Conservation (phyloP, 2,329 filamentous ascomycete genomes). For the Trichoderma endophyticum region DNA sequence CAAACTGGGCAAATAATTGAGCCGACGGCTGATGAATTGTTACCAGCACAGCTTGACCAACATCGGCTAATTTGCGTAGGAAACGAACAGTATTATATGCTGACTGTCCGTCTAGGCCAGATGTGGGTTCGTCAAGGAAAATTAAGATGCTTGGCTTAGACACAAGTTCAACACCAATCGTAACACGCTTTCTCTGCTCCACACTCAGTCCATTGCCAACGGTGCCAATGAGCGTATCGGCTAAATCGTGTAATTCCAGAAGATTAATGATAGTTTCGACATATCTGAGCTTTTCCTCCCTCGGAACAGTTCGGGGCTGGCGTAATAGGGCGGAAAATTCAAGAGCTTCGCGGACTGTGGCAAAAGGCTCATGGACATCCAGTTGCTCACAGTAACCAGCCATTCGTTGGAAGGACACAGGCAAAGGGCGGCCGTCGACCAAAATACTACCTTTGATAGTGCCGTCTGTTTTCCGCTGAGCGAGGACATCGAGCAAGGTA, state of each 20-base stretch:
- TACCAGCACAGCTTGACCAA: conserved; percentile 64
- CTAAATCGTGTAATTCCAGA: conserved; percentile 46
- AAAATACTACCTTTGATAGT: conserved; percentile 73
- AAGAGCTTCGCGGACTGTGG: conserved; percentile 65
- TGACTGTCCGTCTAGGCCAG: conserved; percentile 66
- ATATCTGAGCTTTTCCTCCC: conserved; percentile 69
- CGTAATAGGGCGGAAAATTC: conserved; percentile 65
- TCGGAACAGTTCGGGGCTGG: conserved; percentile 61
- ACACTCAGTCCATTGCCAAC: conserved; percentile 52
- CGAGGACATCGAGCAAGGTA: conserved; percentile 77
- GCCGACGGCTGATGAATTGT: conserved; percentile 71
- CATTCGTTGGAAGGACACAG: conserved; percentile 72
- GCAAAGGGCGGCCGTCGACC: conserved; percentile 69
- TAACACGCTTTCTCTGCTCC: conserved; percentile 54
- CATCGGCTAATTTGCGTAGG: conserved; percentile 61
- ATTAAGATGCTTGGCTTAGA: conserved; percentile 58
- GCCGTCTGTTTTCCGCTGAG: conserved; percentile 74
- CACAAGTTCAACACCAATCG: conserved; percentile 60
- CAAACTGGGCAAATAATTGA: conserved; percentile 64
- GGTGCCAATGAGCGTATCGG: conserved; percentile 46
- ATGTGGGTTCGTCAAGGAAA: conserved; percentile 62
- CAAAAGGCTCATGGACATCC: conserved; percentile 70
- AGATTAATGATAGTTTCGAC: conserved; percentile 75
- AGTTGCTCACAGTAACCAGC: conserved; percentile 80
- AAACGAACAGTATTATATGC: conserved; percentile 65